Evolutionary conservation across 208 protist species (phyloP).

Genomic region (Crithidia fasciculata): DNA sequence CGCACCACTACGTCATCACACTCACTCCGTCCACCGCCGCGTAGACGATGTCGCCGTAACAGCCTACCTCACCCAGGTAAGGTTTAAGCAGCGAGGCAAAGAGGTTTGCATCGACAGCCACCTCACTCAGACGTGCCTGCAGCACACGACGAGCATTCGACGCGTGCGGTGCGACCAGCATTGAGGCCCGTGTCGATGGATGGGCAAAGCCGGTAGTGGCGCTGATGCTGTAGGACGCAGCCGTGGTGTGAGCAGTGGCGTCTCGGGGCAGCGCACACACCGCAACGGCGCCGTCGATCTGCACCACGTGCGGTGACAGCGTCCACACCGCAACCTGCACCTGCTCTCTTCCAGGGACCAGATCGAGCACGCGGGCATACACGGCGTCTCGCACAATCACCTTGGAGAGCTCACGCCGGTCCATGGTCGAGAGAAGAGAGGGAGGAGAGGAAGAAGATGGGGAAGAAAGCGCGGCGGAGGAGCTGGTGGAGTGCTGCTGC

Average conservation of each 20-base stretch:
- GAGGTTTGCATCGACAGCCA: constrained; percentile 29
- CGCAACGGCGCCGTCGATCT: constrained; percentile 47
- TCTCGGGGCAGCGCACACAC: constrained; percentile 19
- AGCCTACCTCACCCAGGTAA: constrained; percentile 37
- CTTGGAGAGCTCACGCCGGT: constrained; percentile 60
- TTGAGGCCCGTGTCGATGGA: neutral
- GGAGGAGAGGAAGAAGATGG: neutral
- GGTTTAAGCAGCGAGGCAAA: constrained; percentile 39
- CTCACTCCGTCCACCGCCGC: constrained; percentile 26
- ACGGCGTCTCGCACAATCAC: constrained; percentile 55
- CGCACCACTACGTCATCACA: neutral
- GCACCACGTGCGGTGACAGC: constrained; percentile 30
- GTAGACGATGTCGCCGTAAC: constrained; percentile 21
- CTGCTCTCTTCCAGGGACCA: constrained; percentile 37
- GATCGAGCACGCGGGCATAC: constrained; percentile 47
- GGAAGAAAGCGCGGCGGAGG: neutral
- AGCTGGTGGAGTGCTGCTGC: neutral
- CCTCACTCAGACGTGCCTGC: constrained; percentile 29
- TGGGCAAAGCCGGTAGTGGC: too few relatives aligned
- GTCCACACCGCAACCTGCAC: constrained; percentile 47
- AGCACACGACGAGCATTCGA: constrained; percentile 8
- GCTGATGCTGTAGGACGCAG: neutral
- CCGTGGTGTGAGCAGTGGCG: neutral
- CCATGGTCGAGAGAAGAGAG: constrained; percentile 47
- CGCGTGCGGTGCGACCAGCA: neutral